A percentile compares a stretch with the other conserved stretches of the same genome.
phyloP scores from a whole-genome alignment of 1,139 yeast genomes.

The Martiniozyma asiatica region DNA sequence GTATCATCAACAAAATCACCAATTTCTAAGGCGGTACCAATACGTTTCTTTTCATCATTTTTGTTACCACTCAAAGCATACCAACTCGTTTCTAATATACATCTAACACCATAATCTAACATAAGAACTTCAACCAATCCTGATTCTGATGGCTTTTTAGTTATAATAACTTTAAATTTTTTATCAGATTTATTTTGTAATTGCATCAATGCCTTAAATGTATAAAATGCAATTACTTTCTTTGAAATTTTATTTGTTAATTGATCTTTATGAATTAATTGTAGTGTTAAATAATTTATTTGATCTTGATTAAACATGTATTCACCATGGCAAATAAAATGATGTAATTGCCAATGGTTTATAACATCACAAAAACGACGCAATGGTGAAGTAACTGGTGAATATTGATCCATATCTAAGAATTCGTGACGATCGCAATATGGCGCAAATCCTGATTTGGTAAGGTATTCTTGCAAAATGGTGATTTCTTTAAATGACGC shows the following conservation, averaged over 20 bases:
- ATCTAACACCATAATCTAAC: constrained; percentile 25
- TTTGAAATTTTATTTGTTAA: constrained; percentile 22
- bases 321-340: constrained; percentile 21
- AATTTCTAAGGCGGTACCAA: constrained; percentile 22
- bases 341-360: constrained; percentile 62
- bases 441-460: constrained; percentile 31
- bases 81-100: constrained; percentile 22
- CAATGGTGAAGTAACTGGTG: constrained; percentile 82
- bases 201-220: constrained; percentile 27
- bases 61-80: constrained; percentile 18
- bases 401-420: constrained; percentile 52
- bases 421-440: constrained; percentile 41
- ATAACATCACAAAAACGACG: constrained; percentile 76
- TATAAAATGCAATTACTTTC: constrained; percentile 29
- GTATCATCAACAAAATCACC: constrained; percentile 31
- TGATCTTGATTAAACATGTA: constrained; percentile 14
- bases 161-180: constrained; percentile 25
- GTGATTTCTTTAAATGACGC: constrained; percentile 14
- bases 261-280: constrained; percentile 19
- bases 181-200: constrained; percentile 17
- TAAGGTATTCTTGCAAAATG: constrained; percentile 24
- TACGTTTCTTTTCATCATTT: constrained; percentile 12
- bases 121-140: constrained; percentile 29
- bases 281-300: constrained; percentile 17
- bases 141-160: constrained; percentile 26